A percentile compares a stretch with the other conserved stretches of the same genome.
Conservation (phyloP, 768 basidiomycete species). For the Russula sp. region DNA sequence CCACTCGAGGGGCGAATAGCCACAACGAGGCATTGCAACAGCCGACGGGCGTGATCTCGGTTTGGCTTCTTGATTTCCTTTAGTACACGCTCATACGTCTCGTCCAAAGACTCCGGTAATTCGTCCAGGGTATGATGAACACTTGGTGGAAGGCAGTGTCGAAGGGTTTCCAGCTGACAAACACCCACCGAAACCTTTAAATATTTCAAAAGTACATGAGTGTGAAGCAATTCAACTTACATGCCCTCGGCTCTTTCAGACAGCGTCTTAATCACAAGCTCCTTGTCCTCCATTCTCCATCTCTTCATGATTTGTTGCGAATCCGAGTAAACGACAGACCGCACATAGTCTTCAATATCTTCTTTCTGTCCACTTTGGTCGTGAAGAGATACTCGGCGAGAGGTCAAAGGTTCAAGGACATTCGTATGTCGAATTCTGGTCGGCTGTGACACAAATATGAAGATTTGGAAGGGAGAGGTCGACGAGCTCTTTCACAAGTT, state of each 20-base stretch:
- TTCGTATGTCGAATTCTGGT: conserved; percentile 10
- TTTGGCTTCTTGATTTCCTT: conserved; percentile 2
- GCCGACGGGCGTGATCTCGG: neutral
- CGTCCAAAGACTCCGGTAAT: neutral
- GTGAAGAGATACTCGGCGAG: neutral
- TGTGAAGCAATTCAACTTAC: neutral
- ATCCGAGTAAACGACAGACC: conserved; percentile 5
- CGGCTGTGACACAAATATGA: conserved; percentile 13
- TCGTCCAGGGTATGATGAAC: neutral
- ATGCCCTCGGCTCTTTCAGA: conserved; percentile 18
- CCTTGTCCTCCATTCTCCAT: conserved; percentile 1
- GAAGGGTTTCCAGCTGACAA: conserved; percentile 8
- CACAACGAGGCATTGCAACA: conserved; percentile 12
- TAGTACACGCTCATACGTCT: conserved; percentile 9
- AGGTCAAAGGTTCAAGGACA: neutral
- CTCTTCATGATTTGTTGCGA: neutral
- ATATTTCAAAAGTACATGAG: neutral
- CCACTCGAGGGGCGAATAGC: conserved; percentile 5
- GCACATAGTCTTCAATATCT: neutral
- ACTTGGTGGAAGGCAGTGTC: conserved; percentile 1
- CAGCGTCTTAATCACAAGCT: neutral
- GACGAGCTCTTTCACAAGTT: conserved; percentile 3
- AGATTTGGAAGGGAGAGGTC: neutral
- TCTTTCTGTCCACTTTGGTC: conserved; percentile 9
- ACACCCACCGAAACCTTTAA: conserved; percentile 6